These are phyloP conservation scores for Arthroderma sp. DNA, from an alignment of 2,329 filamentous ascomycete species.

Conservation along the genomic window DNA sequence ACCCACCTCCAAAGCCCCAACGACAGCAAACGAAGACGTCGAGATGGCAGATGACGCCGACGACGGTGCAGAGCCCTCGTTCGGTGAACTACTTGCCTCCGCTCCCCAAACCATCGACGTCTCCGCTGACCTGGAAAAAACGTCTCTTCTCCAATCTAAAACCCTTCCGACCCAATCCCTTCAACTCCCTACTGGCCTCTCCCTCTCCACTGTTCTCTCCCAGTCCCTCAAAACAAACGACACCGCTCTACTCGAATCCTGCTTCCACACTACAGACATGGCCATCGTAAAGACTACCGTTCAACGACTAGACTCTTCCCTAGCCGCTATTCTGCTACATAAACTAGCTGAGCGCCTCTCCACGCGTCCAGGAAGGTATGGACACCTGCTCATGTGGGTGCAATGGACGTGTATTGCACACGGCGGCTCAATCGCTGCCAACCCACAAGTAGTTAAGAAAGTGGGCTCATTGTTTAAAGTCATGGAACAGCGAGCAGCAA, in stretches of 20 bases:
- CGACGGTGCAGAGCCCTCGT: conserved; percentile 53
- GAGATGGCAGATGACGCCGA: conserved; percentile 29
- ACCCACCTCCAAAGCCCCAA: neutral
- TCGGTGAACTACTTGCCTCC: conserved; percentile 68
- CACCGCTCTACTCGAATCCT: conserved; percentile 76
- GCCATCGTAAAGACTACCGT: conserved; percentile 76
- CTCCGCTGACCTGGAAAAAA: conserved; percentile 35
- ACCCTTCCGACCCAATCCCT: conserved; percentile 39
- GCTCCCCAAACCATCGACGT: conserved; percentile 68
- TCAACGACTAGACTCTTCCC: conserved; percentile 72
- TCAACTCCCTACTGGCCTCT: conserved; percentile 58
- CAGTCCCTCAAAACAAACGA: conserved; percentile 92
- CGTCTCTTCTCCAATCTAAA: conserved; percentile 27
- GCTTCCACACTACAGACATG: conserved; percentile 67
- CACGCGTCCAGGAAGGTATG: conserved; percentile 74
- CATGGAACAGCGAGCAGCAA: conserved; percentile 71
- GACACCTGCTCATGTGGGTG: conserved; percentile 85
- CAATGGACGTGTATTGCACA: conserved; percentile 90
- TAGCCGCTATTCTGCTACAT: conserved; percentile 66
- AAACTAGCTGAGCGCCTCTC: conserved; percentile 81
- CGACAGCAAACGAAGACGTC: conserved; percentile 18
- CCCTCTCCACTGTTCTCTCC: conserved; percentile 80
- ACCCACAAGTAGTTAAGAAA: conserved; percentile 68
- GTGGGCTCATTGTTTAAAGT: conserved; percentile 73
- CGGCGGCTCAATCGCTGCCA: conserved; percentile 76